Evolutionary conservation across 768 basidiomycete species (phyloP), one percentile per base, ranked within the genome.

Genomic region (Trametes punicea): DNA sequence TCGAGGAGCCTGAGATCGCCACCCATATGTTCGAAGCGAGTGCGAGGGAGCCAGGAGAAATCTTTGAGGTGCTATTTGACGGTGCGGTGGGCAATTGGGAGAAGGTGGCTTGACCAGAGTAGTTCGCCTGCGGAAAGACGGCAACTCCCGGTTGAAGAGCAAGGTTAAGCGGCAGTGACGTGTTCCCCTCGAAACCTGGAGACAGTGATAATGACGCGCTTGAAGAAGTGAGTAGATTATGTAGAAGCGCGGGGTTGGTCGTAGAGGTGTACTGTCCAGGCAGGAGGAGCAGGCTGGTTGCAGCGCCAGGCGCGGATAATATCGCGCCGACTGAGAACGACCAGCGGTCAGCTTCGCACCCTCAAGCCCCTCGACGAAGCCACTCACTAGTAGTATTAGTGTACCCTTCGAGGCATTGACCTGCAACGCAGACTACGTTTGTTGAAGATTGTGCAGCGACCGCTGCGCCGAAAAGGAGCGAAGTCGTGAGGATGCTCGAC

Each of bases 341-440:
- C n/a, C n/a, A 36, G 44, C 5, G 13, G 36, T 63, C 18, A 62
- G 62, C 55, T 42, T 9, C 54, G 29, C 21, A 3, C 21, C 31
- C 47, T 2, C 41, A 39, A 54, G 29, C 23, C 4, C 20, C 30
- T 48, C 3, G 41, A 38, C 34, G 54, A 18, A 15, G 27, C 27
- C 55, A 84, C 88, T 73, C 64, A 81, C 79, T 67, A 33, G 88
- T 86, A 21, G 78, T 81, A 66, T 92, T 91, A 29, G 87, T 82
- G 71, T 73, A 81, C 55, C 90, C 90, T 70, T 90, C 79, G 54
- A 92, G 73, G 76, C 90, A 92, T 87, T 93, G 89, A 63, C 90
- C 90, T 69, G 90, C 87, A 88, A 89, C 75, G 77, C 90, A 92
- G 59, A 93, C 76, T 54, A 91, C 83, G 65, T 76, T 73, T 33